Percentiles rank a stretch among this genome's conserved stretches.
Evolutionary conservation across 805 yeast species (phyloP).

Genomic region (Martiniozyma abietophila): DNA sequence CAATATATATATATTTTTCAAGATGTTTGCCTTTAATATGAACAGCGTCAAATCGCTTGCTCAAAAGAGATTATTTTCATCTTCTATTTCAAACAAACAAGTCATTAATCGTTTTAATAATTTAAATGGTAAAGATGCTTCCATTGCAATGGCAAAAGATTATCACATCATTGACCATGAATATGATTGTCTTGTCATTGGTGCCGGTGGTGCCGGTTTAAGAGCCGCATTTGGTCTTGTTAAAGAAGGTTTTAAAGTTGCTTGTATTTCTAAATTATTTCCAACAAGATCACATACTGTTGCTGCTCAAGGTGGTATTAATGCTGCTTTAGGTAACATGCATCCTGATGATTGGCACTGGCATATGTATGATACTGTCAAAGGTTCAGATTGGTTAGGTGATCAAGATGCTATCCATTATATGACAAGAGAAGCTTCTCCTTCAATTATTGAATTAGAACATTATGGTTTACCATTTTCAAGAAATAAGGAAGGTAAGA

Average conservation of each 20-base stretch:
- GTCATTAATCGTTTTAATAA: conserved; percentile 32
- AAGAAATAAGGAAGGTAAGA: conserved; percentile 92
- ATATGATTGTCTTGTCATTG: conserved; percentile 95
- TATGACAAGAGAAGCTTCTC: conserved; percentile 98
- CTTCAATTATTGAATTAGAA: conserved; percentile 91
- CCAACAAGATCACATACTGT: conserved; percentile 99
- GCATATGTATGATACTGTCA: conserved; percentile 99
- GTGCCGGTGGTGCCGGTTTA: conserved; percentile 99
- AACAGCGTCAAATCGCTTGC: conserved; percentile 10
- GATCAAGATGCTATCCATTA: conserved; percentile 99
- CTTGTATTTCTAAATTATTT: conserved; percentile 92
- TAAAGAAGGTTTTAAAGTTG: conserved; percentile 94
- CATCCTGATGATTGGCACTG: conserved; percentile 98
- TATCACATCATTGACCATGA: conserved; percentile 95
- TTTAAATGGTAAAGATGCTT: conserved; percentile 41
- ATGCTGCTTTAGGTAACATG: conserved; percentile 98
- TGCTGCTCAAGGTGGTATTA: conserved; percentile 99
- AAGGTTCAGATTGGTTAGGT: conserved; percentile 99
- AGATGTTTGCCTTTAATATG: no score
- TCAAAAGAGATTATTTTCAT: conserved; percentile 25
- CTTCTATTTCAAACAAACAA: conserved; percentile 20
- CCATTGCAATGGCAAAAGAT: conserved; percentile 49
- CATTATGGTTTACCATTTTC: conserved; percentile 98
- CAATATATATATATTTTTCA: no score
- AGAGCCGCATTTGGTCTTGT: conserved; percentile 98